Evolutionary conservation across 169 alveolate genomes (phyloP).

Genomic region (Cryptosporidium viatorum): DNA sequence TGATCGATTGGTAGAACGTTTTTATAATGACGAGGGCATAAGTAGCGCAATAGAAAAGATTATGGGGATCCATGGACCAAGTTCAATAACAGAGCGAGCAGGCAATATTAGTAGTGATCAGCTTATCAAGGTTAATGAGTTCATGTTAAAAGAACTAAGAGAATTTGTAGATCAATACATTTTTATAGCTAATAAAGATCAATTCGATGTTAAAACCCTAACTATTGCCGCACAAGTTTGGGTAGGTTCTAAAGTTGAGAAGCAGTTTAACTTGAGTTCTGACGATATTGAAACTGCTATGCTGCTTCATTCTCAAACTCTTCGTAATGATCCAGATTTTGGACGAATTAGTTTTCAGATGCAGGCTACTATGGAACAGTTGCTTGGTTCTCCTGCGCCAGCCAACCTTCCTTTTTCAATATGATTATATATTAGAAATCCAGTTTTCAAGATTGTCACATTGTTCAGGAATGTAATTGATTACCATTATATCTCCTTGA

Average conservation of each 20-base stretch:
- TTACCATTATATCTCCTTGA: background rate
- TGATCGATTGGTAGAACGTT: slow-evolving; percentile 81
- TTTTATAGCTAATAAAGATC: slow-evolving; percentile 77
- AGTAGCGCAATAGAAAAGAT: slow-evolving; percentile 66
- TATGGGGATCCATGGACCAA: slow-evolving; percentile 74
- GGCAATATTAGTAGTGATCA: slow-evolving; percentile 76
- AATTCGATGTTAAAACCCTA: slow-evolving; percentile 82
- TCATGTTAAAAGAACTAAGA: slow-evolving; percentile 84
- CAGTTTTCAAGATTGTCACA: slow-evolving; percentile 26
- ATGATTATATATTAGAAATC: slow-evolving; percentile 45
- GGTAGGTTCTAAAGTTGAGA: slow-evolving; percentile 87
- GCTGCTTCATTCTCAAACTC: slow-evolving; percentile 76
- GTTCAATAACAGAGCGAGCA: slow-evolving; percentile 76
- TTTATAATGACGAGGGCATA: slow-evolving; percentile 78
- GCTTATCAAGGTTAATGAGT: slow-evolving; percentile 83
- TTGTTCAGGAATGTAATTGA: slow-evolving; percentile 6
- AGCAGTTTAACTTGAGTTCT: slow-evolving; percentile 84
- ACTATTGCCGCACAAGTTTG: slow-evolving; percentile 85
- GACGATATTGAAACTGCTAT: slow-evolving; percentile 86
- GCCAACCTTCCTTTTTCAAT: slow-evolving; percentile 68
- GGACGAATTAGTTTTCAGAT: slow-evolving; percentile 78
- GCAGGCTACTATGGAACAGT: slow-evolving; percentile 76
- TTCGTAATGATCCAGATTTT: slow-evolving; percentile 77
- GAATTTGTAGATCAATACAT: slow-evolving; percentile 80
- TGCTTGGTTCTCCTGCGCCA: slow-evolving; percentile 69